Percentiles rank a stretch among this genome's conserved stretches.
phyloP scores from a whole-genome alignment of 2,329 filamentous ascomycete species.

The Trematosphaeria pertusa region DNA sequence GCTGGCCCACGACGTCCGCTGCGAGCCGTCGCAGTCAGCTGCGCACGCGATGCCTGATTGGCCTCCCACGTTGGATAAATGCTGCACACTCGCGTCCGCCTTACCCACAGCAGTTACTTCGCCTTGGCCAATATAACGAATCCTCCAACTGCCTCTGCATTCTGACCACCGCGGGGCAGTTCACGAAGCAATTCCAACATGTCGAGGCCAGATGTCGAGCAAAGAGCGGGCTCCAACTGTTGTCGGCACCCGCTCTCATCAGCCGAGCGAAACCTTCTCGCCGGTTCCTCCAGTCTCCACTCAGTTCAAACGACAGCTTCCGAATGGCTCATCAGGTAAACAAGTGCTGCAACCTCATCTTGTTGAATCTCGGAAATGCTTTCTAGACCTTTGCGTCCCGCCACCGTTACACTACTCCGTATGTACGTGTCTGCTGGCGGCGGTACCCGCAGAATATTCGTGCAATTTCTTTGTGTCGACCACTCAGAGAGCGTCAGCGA shows the following conservation, averaged over 20 bases:
- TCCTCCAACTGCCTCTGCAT: background rate
- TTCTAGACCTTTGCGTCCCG: background rate
- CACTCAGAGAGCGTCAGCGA: conserved; percentile 1
- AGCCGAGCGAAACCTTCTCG: too few species aligned
- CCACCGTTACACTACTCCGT: background rate
- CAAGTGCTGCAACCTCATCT: too few species aligned
- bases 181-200: background rate
- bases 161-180: background rate
- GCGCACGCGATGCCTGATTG: conserved; percentile 7
- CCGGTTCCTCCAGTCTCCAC: too few species aligned
- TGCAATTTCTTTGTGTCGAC: conserved; percentile 6
- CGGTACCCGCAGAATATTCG: conserved; percentile 8
- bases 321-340: too few species aligned
- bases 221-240: too few species aligned
- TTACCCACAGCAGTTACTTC: conserved; percentile 13
- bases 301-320: too few species aligned
- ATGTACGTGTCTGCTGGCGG: background rate
- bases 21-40: conserved; percentile 4
- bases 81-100: conserved; percentile 7
- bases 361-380: background rate
- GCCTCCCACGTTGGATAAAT: conserved; percentile 16
- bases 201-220: too few species aligned
- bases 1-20: conserved; percentile 3
- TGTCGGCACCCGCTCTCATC: too few species aligned
- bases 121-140: conserved; percentile 35